Conservation (phyloP, 768 basidiomycete species). For the Leccinum imitatum region DNA sequence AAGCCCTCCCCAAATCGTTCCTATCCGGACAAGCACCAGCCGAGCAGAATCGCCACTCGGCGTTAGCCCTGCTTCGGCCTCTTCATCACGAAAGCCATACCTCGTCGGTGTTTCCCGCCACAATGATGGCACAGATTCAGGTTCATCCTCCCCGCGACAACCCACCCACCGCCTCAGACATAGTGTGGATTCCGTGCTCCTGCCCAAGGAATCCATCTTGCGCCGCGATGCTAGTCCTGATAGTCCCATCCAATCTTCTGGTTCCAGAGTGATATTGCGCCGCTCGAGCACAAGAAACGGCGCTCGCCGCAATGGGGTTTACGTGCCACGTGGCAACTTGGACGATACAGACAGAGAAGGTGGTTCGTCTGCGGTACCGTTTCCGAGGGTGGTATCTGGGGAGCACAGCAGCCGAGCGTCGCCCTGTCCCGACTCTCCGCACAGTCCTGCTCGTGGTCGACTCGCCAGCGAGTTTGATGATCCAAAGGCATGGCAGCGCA, state of each 20-base stretch:
- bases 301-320: constrained; percentile 47
- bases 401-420: constrained; percentile 41
- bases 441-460: constrained; percentile 41
- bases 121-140: constrained; percentile 47
- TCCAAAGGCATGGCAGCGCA: constrained; percentile 46
- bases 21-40: constrained; percentile 23
- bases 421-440: constrained; percentile 39
- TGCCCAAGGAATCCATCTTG: constrained; percentile 49
- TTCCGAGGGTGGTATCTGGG: constrained; percentile 59
- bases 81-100: constrained; percentile 57
- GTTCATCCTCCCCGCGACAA: constrained; percentile 41
- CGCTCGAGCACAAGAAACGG: constrained; percentile 56
- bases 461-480: constrained; percentile 77
- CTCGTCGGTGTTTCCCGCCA: constrained; percentile 45
- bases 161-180: constrained; percentile 66
- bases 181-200: constrained; percentile 54
- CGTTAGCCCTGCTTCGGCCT: constrained; percentile 40
- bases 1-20: constrained; percentile 31
- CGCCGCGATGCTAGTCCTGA: constrained; percentile 63
- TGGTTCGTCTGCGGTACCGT: constrained; percentile 52
- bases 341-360: constrained; percentile 37
- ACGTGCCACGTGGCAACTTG: constrained; percentile 40
- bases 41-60: constrained; percentile 21
- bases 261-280: constrained; percentile 50
- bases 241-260: constrained; percentile 36